Base-by-base conservation (phyloP, 148 eudicot genomes). In the Diospyros kaki region DNA sequence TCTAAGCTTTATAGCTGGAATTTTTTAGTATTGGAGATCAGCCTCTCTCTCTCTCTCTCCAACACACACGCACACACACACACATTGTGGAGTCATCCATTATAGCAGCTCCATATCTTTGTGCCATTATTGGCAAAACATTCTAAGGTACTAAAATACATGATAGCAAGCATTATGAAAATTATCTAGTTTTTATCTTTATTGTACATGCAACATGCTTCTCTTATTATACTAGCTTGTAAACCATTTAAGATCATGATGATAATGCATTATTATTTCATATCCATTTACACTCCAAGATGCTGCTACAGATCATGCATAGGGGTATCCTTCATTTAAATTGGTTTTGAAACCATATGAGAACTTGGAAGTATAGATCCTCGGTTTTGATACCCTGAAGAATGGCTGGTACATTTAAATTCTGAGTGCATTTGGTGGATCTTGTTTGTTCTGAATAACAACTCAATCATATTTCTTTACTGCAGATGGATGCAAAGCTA, bases 401-500 rank as follows among this genome's bases (percentile, higher is more conserved):
- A 74, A 58, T 4, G 42, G 61, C 68, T 58, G 50, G 44, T 11
- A 40, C 28, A 68, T 48, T 71, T 45, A 5, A 2, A 5, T 66
- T 77, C 60, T 28, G 28, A 28, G 28, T 28, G 28, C 28, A 28
- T 28, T 28, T 28, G 28, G 28, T 28, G 28, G 28, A 28, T 28
- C 46, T 75, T 69, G 38, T 72, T 59, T 4, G 38, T 11, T 11
- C 11, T 48, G 50, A 46, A 40, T 39, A 28, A 45, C 13, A 53
- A 40, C 50, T 28, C 44, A 28, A 69, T 63, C 46, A 15, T 48
- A 41, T 9, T 58, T 71, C 13, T 44, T 74, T 63, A 43, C 40
- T 81, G 76, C 86, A 94, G 98, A 94, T 92, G 98, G 98, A 94
- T 84, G 83, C 97, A 9, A 94, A 86, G 83, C 73, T 92, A 73